Percentiles rank a stretch among this genome's conserved stretches.
Conservation (phyloP, 257 asterid genomes). For the Jasminum sambac region DNA sequence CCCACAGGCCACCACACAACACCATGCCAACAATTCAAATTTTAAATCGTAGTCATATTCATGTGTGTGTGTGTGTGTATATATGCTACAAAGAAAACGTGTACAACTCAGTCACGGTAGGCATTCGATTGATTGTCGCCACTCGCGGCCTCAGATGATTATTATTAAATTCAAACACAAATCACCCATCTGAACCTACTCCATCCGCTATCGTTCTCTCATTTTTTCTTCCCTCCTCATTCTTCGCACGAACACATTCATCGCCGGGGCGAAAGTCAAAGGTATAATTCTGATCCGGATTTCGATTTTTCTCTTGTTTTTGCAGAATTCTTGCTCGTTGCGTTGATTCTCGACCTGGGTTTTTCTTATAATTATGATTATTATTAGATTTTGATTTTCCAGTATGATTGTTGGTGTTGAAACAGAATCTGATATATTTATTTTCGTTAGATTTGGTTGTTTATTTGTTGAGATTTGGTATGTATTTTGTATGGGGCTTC, state of each 20-base stretch:
- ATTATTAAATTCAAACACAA: neutral
- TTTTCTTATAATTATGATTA: neutral
- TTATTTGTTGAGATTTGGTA: neutral
- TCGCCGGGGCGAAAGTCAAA: neutral
- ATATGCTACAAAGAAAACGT: too few species aligned
- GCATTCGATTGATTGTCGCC: neutral
- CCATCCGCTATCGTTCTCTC: neutral
- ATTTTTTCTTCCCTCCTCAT: neutral
- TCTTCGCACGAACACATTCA: neutral
- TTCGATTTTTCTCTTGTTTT: neutral
- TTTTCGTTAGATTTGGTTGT: neutral
- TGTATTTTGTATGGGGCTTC: slow-evolving; percentile 22
- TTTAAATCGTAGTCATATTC: too few species aligned
- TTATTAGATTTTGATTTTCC: neutral
- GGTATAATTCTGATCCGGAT: neutral
- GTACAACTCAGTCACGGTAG: neutral
- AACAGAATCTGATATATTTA: neutral
- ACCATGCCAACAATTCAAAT: too few species aligned
- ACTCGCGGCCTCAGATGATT: neutral
- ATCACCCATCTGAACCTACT: neutral
- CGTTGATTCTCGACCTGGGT: neutral
- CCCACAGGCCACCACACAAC: too few species aligned
- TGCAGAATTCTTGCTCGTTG: neutral
- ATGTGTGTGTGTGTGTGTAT: too few species aligned
- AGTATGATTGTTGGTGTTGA: neutral